Conservation (phyloP, 2,329 filamentous ascomycete genomes). For the Parastagonospora avenae region DNA sequence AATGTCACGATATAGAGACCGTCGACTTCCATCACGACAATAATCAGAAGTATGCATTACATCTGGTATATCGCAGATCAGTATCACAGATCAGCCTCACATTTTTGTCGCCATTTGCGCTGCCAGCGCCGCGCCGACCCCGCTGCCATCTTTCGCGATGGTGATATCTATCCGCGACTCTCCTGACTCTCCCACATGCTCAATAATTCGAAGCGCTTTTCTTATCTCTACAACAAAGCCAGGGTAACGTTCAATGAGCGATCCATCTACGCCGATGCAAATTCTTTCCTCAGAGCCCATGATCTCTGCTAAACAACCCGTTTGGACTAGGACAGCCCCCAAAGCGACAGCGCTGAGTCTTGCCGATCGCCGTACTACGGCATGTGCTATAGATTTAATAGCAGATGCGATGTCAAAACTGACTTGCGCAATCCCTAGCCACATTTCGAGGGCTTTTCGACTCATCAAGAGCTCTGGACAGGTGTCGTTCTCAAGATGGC, state of each 20-base stretch:
- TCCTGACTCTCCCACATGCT: constrained; percentile 74
- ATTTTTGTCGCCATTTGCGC: too few relatives aligned
- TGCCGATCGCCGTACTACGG: constrained; percentile 83
- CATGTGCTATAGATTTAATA: constrained; percentile 78
- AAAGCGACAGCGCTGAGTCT: constrained; percentile 87
- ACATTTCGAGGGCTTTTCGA: constrained; percentile 70
- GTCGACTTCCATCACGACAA: too few relatives aligned
- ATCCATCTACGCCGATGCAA: constrained; percentile 90
- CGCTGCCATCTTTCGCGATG: constrained; percentile 91
- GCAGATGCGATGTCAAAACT: constrained; percentile 80
- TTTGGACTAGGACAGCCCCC: constrained; percentile 77
- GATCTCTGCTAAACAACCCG: constrained; percentile 65
- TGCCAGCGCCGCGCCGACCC: constrained; percentile 84
- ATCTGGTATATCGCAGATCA: too few relatives aligned
- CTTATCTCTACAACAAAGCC: constrained; percentile 84
- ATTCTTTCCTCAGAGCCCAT: constrained; percentile 64
- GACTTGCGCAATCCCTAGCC: constrained; percentile 72
- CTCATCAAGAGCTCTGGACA: constrained; percentile 57
- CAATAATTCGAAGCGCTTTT: constrained; percentile 74
- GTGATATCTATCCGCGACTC: constrained; percentile 86
- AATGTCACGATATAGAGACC: too few relatives aligned
- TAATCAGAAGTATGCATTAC: too few relatives aligned
- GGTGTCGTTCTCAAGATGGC: constrained; percentile 78
- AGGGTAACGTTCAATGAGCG: constrained; percentile 89
- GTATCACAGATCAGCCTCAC: too few relatives aligned